Conservation (phyloP, 805 yeast species). For the Wickerhamiella slavikovae region DNA sequence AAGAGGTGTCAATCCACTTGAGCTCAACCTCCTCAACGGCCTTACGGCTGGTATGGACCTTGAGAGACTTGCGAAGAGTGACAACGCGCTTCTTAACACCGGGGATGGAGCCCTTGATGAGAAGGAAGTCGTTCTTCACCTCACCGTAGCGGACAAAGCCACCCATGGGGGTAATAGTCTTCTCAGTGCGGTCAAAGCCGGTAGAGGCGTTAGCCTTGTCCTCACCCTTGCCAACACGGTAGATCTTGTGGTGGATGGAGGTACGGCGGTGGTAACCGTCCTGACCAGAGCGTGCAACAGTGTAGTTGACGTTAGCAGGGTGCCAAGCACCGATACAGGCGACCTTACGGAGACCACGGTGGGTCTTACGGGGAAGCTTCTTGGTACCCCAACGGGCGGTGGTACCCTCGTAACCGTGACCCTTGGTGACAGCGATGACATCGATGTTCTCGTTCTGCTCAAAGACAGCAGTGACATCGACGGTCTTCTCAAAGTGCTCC, state of each 20-base stretch:
- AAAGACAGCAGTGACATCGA: conserved; percentile 83
- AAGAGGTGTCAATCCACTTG: conserved; percentile 99
- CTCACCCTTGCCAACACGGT: conserved; percentile 95
- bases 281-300: conserved; percentile 99
- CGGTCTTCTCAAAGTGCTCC: conserved; percentile 98
- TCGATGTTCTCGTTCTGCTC: conserved; percentile 98
- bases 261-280: conserved; percentile 99
- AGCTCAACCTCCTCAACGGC: conserved; percentile 91
- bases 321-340: conserved; percentile 99
- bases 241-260: conserved; percentile 99
- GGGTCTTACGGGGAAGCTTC: conserved; percentile 99
- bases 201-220: conserved; percentile 93
- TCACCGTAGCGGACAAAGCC: conserved; percentile 99
- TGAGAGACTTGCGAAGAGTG: conserved; percentile 95
- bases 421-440: conserved; percentile 98
- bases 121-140: conserved; percentile 91
- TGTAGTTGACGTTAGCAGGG: conserved; percentile 99
- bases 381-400: conserved; percentile 99
- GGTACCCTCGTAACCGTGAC: conserved; percentile 99
- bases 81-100: conserved; percentile 99
- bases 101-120: conserved; percentile 98
- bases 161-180: conserved; percentile 99
- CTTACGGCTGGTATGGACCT: conserved; percentile 94
- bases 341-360: conserved; percentile 99
- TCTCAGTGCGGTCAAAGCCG: conserved; percentile 97